A percentile compares a stretch with the other conserved stretches of the same genome.
Evolutionary conservation across 805 yeast species (phyloP).

Genomic region (Wickerhamomyces chambardii): DNA sequence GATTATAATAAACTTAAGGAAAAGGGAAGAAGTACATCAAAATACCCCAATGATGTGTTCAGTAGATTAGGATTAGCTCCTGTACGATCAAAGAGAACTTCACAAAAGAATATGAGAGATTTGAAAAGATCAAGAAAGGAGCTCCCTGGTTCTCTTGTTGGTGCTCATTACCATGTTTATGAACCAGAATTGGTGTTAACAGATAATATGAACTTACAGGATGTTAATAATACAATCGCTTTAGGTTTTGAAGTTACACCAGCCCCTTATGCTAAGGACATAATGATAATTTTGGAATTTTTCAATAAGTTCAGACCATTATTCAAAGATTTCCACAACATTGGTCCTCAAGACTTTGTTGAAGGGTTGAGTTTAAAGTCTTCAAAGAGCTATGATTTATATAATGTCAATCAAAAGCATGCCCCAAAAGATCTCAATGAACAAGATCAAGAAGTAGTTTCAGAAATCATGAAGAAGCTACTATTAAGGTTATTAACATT

Average conservation of each 20-base stretch:
- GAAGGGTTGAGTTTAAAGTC: conserved; percentile 11
- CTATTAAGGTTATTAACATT: conserved; percentile 8
- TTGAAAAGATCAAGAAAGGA: conserved; percentile 9
- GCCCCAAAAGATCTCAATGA: too few species aligned
- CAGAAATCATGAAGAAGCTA: conserved; percentile 9
- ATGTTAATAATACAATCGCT: conserved; percentile 8
- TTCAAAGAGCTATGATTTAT: neutral
- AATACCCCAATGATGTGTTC: conserved; percentile 1
- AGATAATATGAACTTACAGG: neutral
- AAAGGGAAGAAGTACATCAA: conserved; percentile 14
- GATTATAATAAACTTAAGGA: conserved; percentile 10
- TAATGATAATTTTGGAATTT: conserved; percentile 12
- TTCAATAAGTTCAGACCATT: conserved; percentile 10
- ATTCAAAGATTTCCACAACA: conserved; percentile 9
- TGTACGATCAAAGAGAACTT: neutral
- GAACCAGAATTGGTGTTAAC: conserved; percentile 2
- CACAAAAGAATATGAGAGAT: neutral
- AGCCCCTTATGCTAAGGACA: conserved; percentile 14
- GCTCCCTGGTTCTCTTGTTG: conserved; percentile 14
- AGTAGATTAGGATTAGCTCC: too few species aligned
- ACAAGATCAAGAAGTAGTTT: conserved; percentile 4
- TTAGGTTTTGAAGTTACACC: conserved; percentile 16
- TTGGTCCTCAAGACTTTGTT: conserved; percentile 18
- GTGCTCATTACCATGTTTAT: conserved; percentile 7
- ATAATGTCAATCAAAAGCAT: too few species aligned